phyloP scores from a whole-genome alignment of 1,284 basidiomycete species.

The Ustilago xerochloae region DNA sequence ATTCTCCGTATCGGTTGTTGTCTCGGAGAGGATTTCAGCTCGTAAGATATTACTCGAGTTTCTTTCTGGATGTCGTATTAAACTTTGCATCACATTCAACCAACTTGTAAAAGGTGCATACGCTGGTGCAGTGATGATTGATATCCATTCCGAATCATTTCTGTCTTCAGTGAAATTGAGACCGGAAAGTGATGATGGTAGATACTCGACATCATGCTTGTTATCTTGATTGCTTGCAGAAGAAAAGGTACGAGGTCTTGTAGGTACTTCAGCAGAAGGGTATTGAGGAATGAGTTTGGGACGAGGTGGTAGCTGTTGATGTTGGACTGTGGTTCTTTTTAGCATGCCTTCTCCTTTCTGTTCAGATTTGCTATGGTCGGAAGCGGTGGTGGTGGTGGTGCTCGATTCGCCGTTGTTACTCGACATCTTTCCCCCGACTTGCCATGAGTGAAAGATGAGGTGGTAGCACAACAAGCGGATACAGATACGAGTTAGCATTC shows the following conservation, averaged over 20 bases:
- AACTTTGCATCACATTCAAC: conserved; percentile 50
- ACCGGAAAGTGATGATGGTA: conserved; percentile 13
- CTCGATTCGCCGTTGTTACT: conserved; percentile 20
- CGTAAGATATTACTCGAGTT: conserved; percentile 61
- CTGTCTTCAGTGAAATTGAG: neutral
- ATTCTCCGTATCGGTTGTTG: neutral
- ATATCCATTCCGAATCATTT: conserved; percentile 11
- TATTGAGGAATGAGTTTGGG: conserved; percentile 32
- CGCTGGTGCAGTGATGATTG: conserved; percentile 41
- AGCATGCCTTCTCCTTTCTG: neutral
- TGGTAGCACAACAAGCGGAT: neutral
- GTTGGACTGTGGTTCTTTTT: conserved; percentile 21
- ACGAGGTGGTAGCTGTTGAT: conserved; percentile 36
- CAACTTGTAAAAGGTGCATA: conserved; percentile 46
- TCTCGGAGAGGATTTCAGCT: conserved; percentile 53
- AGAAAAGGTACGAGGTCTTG: neutral
- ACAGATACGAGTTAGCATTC: neutral
- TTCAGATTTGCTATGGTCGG: neutral
- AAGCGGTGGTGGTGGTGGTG: neutral
- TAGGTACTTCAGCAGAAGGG: conserved; percentile 18
- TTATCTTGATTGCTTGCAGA: no score
- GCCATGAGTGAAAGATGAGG: neutral
- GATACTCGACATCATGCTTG: neutral
- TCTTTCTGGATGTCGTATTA: conserved; percentile 62
- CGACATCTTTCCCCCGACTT: conserved; percentile 7